Conservation (phyloP, 768 basidiomycete genomes). For the Neoboletus subvelutipes region DNA sequence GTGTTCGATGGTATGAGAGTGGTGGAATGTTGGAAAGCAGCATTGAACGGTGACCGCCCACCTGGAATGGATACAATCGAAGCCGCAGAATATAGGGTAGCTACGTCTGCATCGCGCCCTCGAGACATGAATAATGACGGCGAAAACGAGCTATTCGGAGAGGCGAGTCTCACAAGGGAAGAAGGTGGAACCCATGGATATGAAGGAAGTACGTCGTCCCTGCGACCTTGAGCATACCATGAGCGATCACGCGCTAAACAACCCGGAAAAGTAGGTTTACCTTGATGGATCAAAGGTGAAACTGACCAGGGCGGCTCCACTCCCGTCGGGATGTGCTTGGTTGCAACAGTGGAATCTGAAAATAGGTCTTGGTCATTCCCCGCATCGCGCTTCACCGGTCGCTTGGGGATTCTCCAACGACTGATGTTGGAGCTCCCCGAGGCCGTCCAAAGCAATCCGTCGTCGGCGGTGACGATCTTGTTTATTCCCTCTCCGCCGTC, state of each 20-base stretch:
- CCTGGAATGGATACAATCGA: conserved; percentile 70
- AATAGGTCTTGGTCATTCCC: conserved; percentile 14
- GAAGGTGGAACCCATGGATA: conserved; percentile 69
- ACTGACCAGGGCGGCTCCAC: conserved; percentile 19
- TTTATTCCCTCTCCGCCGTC: conserved; percentile 65
- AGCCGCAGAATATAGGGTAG: conserved; percentile 84
- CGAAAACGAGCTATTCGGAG: conserved; percentile 62
- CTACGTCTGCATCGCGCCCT: conserved; percentile 71
- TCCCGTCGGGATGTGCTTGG: conserved; percentile 11
- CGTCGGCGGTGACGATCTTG: conserved; percentile 79
- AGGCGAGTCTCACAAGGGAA: conserved; percentile 65
- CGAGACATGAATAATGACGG: conserved; percentile 35
- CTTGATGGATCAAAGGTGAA: conserved; percentile 16
- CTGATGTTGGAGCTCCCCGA: conserved; percentile 77
- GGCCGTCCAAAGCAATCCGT: conserved; percentile 87
- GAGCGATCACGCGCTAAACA: conserved; percentile 2
- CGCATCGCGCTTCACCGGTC: conserved; percentile 27
- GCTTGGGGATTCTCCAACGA: conserved; percentile 72
- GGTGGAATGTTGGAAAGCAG: conserved; percentile 34
- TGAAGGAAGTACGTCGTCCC: conserved; percentile 29
- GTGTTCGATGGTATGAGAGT: conserved; percentile 29
- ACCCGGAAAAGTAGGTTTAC: conserved; percentile 11
- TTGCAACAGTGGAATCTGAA: conserved; percentile 14
- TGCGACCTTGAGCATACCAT: conserved; percentile 18
- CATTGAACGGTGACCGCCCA: conserved; percentile 37